Base-by-base conservation (phyloP, 495 filamentous ascomycete species). In the Neurospora sp. region DNA sequence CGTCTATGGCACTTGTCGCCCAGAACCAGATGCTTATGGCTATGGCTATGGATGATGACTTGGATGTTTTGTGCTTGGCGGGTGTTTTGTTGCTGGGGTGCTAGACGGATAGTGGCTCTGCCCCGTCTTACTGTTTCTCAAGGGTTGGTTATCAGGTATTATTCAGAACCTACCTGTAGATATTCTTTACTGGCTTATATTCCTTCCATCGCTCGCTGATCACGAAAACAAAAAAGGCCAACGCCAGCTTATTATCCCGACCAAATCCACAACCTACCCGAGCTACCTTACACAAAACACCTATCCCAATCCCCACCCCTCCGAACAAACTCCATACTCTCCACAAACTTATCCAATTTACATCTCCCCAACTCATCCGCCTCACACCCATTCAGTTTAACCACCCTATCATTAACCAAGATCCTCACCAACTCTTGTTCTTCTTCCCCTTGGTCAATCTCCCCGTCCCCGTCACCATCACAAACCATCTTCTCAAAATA, bases 401-500 rank as follows among this genome's bases (percentile, higher is more conserved):
- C 82, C 11, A 97, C 92, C 42, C 93, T 85, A 77, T 94, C 92
- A 83, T 97, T 97, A 11, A 97, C 85, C 70, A 97, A 77, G 1
- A 94, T 86, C 13, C 94, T 85, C 8, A 97, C 92, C 69, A 90
- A 83, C 77, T 93, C 91, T 73, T 85, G 81, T 3, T 76, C 78
- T 45, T 45, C 24, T 9, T 70, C 74, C 2, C n/a, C 39, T 28
- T 34, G 38, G 45, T 24, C 24, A 7, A 11, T 42, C 39, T 36
- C 39, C 15, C n/a, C 43, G 36, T 21, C 24, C 45, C 17, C 54
- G 17, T 59, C 21, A 11, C 78, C 81, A 0, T 75, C 70, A 78
- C 94, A 97, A 24, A 78, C 78, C 92, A 96, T 91, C 86, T 93
- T 92, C 87, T 97, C 94, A 69, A 97, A 85, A 78, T 94, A 96